phyloP scores from a whole-genome alignment of 257 asterid species.

The Capsicum baccatum region DNA sequence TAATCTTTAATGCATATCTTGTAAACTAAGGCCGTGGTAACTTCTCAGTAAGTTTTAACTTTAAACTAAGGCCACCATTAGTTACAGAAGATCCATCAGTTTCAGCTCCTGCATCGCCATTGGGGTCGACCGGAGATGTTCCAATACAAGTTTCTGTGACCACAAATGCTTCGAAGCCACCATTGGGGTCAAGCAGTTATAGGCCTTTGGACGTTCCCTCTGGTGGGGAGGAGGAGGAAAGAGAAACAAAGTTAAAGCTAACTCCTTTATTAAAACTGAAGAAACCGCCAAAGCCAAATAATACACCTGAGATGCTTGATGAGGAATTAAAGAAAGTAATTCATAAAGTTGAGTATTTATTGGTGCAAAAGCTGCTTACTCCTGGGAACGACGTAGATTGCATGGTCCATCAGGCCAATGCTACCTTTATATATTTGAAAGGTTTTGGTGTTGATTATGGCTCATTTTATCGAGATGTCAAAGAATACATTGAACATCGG shows the following conservation, averaged over 20 bases:
- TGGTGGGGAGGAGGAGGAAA: neutral
- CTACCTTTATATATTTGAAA: conserved; percentile 4
- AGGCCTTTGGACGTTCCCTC: neutral
- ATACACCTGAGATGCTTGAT: neutral
- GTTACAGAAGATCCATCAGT: neutral
- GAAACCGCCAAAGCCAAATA: neutral
- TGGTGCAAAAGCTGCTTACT: neutral
- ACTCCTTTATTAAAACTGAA: conserved; percentile 9
- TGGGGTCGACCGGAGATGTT: neutral
- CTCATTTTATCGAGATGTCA: neutral
- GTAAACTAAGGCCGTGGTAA: too few species aligned
- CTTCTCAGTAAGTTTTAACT: neutral
- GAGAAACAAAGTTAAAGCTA: conserved; percentile 13
- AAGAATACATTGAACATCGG: neutral
- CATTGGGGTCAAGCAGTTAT: neutral
- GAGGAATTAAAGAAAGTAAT: conserved; percentile 3
- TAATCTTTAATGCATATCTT: too few species aligned
- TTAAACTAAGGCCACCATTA: too few species aligned
- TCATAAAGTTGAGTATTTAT: neutral
- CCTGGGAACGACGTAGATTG: neutral
- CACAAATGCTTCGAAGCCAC: neutral
- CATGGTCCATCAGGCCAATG: conserved; percentile 16
- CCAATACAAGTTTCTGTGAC: neutral
- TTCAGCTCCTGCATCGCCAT: neutral
- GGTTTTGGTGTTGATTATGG: conserved; percentile 12